Base-by-base conservation (phyloP, 2,329 filamentous ascomycete species). In the Aspergillus puulaauensis region DNA sequence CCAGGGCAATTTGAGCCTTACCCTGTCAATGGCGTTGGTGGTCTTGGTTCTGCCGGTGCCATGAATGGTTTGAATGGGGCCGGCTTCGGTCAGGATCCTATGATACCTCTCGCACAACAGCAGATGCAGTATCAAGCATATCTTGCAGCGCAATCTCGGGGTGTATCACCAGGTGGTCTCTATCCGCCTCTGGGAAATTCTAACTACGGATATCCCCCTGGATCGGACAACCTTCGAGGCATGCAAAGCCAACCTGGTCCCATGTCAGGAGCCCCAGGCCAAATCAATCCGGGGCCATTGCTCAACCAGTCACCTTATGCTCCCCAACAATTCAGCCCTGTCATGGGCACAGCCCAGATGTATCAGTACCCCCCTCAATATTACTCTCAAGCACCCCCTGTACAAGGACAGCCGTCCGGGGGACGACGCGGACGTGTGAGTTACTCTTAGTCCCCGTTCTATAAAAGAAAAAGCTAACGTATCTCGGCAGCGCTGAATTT, bases 91-190 rank as follows among this genome's bases (percentile, higher is more conserved):
- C 75, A 75, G 57, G 77, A 78, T 39, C 64, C 75, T 1, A 64
- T 75, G 55, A 66, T 73, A 46, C 75, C 77, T 43, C 69, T 81
- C 46, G 74, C 72, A 15, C 78, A 77, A 47, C 80, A 82, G 56
- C 80, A 83, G 64, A 68, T 83, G 31, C 84, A 86, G 65, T 86
- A 86, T 64, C 84, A 86, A 67, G 76, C 77, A 35, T 79, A 83
- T 65, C 71, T 84, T 23, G 79, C 81, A 45, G 67, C 80, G 57
- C 74, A 80, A 64, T 66, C 71, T 8, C 75, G 77, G 21, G 75
- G 76, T 5, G 70, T 77, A 39, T 73, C 76, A 12, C 69, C 77
- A 58, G 74, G 66, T 48, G 78, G 75, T 41, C 76, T 80, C 55
- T 82, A 82, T 59, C 73, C 75, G 3, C 71, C 70, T 51, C 75